These are phyloP conservation scores for Mrakia frigida DNA, from an alignment of 768 basidiomycete species.

Conservation along the genomic window DNA sequence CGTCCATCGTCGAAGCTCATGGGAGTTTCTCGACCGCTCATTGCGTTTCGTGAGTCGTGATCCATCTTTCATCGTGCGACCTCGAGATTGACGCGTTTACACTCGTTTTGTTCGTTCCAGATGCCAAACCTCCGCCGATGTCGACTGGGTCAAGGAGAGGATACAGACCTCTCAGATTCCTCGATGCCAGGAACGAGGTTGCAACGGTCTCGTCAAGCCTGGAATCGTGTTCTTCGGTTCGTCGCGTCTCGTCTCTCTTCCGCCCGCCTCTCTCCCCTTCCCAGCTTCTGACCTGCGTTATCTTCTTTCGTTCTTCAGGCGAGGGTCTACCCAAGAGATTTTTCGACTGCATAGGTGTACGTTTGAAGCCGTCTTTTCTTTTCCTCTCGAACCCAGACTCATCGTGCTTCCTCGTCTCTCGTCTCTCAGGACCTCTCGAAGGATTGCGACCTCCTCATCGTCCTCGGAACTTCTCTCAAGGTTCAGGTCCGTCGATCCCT, in stretches of 20 bases:
- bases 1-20: slow-evolving; percentile 86
- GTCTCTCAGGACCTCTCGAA: not conserved
- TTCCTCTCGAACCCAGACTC: not conserved
- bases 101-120: slow-evolving; percentile 36
- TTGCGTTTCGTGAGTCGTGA: slow-evolving; percentile 53
- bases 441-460: slow-evolving; percentile 73
- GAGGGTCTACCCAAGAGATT: slow-evolving; percentile 63
- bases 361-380: not conserved
- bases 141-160: slow-evolving; percentile 61
- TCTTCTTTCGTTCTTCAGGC: slow-evolving; percentile 45
- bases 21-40: slow-evolving; percentile 85
- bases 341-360: slow-evolving; percentile 52
- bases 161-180: slow-evolving; percentile 52
- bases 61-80: not conserved
- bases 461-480: slow-evolving; percentile 83
- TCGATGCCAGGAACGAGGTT: slow-evolving; percentile 7
- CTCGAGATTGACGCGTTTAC: not conserved
- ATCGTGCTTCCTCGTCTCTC: not conserved
- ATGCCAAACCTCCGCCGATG: slow-evolving; percentile 59
- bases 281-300: not conserved
- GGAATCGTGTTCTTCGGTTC: slow-evolving; percentile 94
- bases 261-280: too few relatives aligned
- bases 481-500: slow-evolving; percentile 45
- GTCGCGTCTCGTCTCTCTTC: slow-evolving; percentile 50
- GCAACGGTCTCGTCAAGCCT: slow-evolving; percentile 59